Percentiles rank a stretch among this genome's conserved stretches.
These are phyloP conservation scores for Artemisia annua DNA, from an alignment of 129 eudicot species.

Conservation along the genomic window DNA sequence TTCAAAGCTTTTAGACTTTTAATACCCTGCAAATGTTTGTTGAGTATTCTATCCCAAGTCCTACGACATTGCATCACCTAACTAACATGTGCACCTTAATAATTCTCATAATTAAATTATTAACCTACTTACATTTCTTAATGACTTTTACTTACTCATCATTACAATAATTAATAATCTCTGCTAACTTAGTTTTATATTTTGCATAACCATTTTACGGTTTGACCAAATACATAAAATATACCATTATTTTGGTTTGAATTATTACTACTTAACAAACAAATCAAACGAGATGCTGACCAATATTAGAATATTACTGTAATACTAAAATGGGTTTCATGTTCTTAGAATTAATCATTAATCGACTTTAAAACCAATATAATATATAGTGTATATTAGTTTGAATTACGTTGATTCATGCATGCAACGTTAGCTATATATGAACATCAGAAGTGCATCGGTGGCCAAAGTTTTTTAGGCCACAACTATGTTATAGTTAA, in stretches of 20 bases:
- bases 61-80: constrained; percentile 26
- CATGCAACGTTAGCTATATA: constrained; percentile 18
- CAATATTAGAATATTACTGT: constrained; percentile 6
- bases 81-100: constrained; percentile 42
- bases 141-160: constrained; percentile 26
- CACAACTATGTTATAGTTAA: constrained; percentile 4
- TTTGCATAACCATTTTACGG: constrained; percentile 4
- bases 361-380: constrained; percentile 6
- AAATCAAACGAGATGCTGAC: constrained; percentile 40
- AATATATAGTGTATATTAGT: constrained; percentile 5
- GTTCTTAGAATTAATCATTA: constrained; percentile 16
- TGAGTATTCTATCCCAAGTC: constrained; percentile 5
- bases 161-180: constrained; percentile 25
- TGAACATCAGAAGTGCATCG: constrained; percentile 14
- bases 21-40: constrained; percentile 24
- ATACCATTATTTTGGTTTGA: constrained; percentile 24
- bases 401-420: constrained; percentile 20
- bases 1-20: constrained; percentile 17
- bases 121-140: constrained; percentile 13
- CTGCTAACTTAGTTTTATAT: constrained; percentile 17
- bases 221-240: constrained; percentile 22
- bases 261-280: constrained; percentile 33
- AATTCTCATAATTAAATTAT: constrained; percentile 18
- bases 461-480: background rate
- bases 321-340: constrained; percentile 19